These are phyloP conservation scores for Filobasidium wieringae DNA, from an alignment of 768 basidiomycete genomes.

Conservation along the genomic window DNA sequence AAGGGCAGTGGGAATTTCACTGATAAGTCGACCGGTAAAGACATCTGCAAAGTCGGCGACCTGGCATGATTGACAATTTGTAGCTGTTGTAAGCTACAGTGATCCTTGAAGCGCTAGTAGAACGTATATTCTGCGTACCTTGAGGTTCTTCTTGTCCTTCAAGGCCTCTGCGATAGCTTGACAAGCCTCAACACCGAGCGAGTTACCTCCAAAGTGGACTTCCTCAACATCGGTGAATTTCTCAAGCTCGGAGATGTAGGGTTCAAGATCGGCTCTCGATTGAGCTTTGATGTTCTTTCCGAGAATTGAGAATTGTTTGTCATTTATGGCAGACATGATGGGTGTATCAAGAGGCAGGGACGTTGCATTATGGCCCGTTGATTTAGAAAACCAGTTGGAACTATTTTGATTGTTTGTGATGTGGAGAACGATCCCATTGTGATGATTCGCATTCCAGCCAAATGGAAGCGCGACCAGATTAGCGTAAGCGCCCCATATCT, in stretches of 20 bases:
- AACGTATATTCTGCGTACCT: too few relatives aligned
- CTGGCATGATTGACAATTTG: constrained; percentile 41
- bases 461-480: too few relatives aligned
- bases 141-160: constrained; percentile 53
- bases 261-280: constrained; percentile 59
- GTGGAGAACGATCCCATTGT: too few relatives aligned
- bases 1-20: constrained; percentile 84
- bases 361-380: too few relatives aligned
- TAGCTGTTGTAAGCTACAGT: background rate
- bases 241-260: constrained; percentile 47
- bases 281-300: constrained; percentile 73
- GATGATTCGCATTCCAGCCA: too few relatives aligned
- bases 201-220: constrained; percentile 87
- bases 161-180: constrained; percentile 70
- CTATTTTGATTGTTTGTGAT: too few relatives aligned
- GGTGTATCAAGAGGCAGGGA: too few relatives aligned
- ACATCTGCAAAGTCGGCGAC: constrained; percentile 93
- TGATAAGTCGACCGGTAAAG: constrained; percentile 91
- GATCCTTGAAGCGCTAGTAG: too few relatives aligned
- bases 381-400: too few relatives aligned
- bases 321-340: too few relatives aligned
- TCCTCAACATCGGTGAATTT: constrained; percentile 60
- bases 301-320: constrained; percentile 46
- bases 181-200: constrained; percentile 82
- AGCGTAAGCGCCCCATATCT: too few relatives aligned